These are phyloP conservation scores for Phialophora tarda DNA, from an alignment of 2,329 filamentous ascomycete species.

Conservation along the genomic window DNA sequence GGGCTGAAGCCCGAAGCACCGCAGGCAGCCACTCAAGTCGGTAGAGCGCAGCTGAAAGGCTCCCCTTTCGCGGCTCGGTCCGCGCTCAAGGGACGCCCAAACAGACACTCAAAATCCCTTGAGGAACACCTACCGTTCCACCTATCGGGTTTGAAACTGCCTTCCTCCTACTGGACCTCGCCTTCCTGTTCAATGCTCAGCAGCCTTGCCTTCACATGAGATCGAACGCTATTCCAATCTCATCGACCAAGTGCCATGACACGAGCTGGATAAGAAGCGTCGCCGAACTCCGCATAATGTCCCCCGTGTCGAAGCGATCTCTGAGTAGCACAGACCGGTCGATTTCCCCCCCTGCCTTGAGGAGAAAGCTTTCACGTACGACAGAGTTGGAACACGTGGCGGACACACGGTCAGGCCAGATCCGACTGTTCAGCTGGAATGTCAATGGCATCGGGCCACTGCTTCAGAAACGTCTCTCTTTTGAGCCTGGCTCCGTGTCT, in stretches of 20 bases:
- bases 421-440: conserved; percentile 54
- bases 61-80: conserved; percentile 3
- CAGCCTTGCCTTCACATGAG: neutral
- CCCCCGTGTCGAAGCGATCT: conserved; percentile 26
- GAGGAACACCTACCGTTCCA: neutral
- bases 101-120: neutral
- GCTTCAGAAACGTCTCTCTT: conserved; percentile 49
- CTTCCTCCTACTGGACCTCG: neutral
- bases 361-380: conserved; percentile 25
- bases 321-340: conserved; percentile 25
- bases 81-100: neutral
- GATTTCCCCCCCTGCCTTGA: conserved; percentile 28
- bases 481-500: conserved; percentile 31
- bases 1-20: conserved; percentile 11
- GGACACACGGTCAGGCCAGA: conserved; percentile 14
- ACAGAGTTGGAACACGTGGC: conserved; percentile 22
- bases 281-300: conserved; percentile 1
- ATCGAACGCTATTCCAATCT: neutral
- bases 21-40: conserved; percentile 6
- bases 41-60: neutral
- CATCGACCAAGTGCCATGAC: neutral
- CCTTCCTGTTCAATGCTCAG: neutral
- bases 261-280: neutral
- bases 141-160: neutral
- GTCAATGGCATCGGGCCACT: conserved; percentile 56